phyloP scores from a whole-genome alignment of 306 rosid species.

The Trifolium repens region DNA sequence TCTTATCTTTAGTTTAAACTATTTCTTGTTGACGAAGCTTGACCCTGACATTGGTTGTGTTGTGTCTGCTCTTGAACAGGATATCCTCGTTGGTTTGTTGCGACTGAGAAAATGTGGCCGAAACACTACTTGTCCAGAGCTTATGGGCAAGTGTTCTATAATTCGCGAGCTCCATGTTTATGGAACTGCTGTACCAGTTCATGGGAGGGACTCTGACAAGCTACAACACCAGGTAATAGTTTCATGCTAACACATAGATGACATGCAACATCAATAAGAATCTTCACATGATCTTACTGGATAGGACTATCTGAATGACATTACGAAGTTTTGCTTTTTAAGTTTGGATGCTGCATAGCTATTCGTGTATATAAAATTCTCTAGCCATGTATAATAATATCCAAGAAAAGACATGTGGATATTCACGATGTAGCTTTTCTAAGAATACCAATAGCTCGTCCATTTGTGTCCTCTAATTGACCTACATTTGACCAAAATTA shows the following conservation, averaged over 20 bases:
- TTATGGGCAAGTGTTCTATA: conserved; percentile 83
- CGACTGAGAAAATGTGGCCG: conserved; percentile 86
- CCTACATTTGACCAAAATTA: conserved; percentile 10
- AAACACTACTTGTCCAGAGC: conserved; percentile 86
- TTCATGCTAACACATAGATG: conserved; percentile 27
- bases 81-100: conserved; percentile 91
- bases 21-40: conserved; percentile 22
- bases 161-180: conserved; percentile 97
- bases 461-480: conserved; percentile 5
- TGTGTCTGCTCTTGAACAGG: conserved; percentile 52
- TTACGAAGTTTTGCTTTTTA: not conserved
- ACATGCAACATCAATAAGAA: not conserved
- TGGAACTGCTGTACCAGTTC: conserved; percentile 99
- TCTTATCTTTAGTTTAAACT: not conserved
- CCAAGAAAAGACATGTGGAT: conserved; percentile 9
- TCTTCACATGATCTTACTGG: conserved; percentile 8
- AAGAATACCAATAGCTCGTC: not conserved
- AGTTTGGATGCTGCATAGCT: conserved; percentile 2
- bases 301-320: conserved; percentile 3
- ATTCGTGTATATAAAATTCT: conserved; percentile 8
- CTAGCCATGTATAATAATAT: conserved; percentile 11
- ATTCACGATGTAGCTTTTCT: not conserved
- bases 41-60: conserved; percentile 24
- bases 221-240: conserved; percentile 90
- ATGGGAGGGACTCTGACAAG: conserved; percentile 92